Base-by-base conservation (phyloP, 1,284 basidiomycete species). In the Sparassis latifolia region DNA sequence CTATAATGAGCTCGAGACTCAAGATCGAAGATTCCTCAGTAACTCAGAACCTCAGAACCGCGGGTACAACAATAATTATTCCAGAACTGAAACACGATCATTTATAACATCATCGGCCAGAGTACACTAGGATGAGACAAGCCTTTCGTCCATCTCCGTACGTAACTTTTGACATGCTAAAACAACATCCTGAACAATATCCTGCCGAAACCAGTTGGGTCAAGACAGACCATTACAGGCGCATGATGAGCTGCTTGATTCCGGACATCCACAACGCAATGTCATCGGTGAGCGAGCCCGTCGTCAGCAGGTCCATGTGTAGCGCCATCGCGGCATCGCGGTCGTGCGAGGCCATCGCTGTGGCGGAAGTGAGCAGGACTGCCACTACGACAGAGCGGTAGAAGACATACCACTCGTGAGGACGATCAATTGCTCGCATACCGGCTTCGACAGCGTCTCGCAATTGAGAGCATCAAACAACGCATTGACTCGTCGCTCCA, bases 391-490 rank as follows among this genome's bases (percentile, higher is more conserved):
- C 12, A n/a, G 54, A 20, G 44, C 44, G 42, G 51, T 7, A n/a
- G 5, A 43, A 47, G 4, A 63, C 76, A 42, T 54, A 90, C 89
- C 89, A 73, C 78, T 74, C 2, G 80, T 75, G 40, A 93, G 75
- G 42, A 81, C 77, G 27, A 79, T 58, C 43, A 93, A 69, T 60
- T 89, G 82, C 43, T 86, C 84, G 30, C 88, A 75, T 31, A 89
- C 82, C 29, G 77, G 68, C 53, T 75, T 72, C n/a, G 89, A 86
- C 27, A 97, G 67, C 5, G 89, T 88, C 59, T 92, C 92, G 64
- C 92, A 95, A 69, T 97, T 97, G 58, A 97, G 71, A 32, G 85
- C 85, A 66, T 97, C 95, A 60, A 96, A 96, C 48, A 97, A 70
- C 3, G 86, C 79, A 66, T 88, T 94, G 62, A 97, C 75, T 31